These are phyloP conservation scores for Candolleomyces aberdarensis DNA, from an alignment of 768 basidiomycete species.

Conservation along the genomic window DNA sequence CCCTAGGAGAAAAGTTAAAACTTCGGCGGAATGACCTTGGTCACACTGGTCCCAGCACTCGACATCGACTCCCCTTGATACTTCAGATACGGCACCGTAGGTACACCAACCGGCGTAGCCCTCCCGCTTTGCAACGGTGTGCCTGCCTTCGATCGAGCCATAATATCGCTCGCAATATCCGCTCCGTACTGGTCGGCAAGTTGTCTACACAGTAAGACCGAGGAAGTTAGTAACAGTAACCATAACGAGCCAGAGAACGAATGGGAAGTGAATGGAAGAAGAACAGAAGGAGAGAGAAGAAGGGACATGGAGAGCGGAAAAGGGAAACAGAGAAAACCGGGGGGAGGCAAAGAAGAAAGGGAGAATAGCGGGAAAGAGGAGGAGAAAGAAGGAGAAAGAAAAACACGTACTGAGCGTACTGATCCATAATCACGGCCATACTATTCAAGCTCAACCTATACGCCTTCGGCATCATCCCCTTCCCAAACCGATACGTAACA, in stretches of 20 bases:
- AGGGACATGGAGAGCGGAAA: no score
- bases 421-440: conserved; percentile 83
- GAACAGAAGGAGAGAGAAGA: no score
- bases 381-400: background rate
- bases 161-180: conserved; percentile 51
- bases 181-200: conserved; percentile 68
- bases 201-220: conserved; percentile 39
- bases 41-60: background rate
- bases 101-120: conserved; percentile 5
- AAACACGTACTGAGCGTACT: conserved; percentile 62
- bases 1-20: background rate
- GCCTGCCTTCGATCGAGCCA: conserved; percentile 50
- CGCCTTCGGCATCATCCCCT: conserved; percentile 85
- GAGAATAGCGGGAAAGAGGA: background rate
- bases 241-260: no score
- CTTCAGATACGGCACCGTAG: background rate
- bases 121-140: conserved; percentile 17
- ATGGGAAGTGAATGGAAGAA: no score
- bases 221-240: no score
- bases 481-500: conserved; percentile 83
- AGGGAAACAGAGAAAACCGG: conserved; percentile 14
- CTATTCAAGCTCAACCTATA: conserved; percentile 68
- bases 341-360: conserved; percentile 14
- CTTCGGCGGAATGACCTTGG: background rate
- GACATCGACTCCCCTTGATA: background rate